Conservation (phyloP, 2,329 filamentous ascomycete species). For the Phaeosphaeria sp. region DNA sequence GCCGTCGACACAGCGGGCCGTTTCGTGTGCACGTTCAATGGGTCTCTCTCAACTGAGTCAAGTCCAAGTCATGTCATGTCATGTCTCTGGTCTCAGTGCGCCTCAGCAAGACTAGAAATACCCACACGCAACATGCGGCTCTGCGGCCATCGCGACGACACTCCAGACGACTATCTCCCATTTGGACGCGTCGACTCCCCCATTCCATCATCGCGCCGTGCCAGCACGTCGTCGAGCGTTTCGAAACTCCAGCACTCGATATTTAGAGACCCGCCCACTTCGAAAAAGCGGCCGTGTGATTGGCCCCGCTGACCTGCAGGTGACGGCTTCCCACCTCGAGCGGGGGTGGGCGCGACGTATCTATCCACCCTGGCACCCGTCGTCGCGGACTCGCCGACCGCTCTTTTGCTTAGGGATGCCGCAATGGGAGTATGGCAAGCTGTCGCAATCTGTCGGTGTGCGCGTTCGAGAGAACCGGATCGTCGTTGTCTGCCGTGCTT, state of each 20-base stretch:
- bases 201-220: conserved; percentile 5
- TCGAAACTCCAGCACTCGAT: conserved; percentile 2
- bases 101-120: conserved; percentile 1
- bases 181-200: neutral
- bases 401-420: conserved; percentile 4
- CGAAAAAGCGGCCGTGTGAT: conserved; percentile 1
- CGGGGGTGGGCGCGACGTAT: conserved; percentile 11
- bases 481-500: conserved; percentile 4
- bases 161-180: neutral
- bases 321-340: conserved; percentile 6
- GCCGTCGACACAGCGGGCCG: conserved; percentile 8
- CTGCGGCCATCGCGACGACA: conserved; percentile 12
- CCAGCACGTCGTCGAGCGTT: conserved; percentile 10
- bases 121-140: conserved; percentile 12
- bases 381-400: conserved; percentile 19
- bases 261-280: conserved; percentile 2
- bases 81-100: neutral
- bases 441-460: conserved; percentile 20
- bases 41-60: neutral
- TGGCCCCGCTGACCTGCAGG: conserved; percentile 13
- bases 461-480: neutral
- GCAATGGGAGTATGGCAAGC: conserved; percentile 1
- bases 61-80: neutral
- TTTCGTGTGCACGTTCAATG: conserved; percentile 4
- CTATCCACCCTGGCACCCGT: conserved; percentile 8